phyloP scores from a whole-genome alignment of 192 early-diverging fungal species.

The Coemansia sp. region DNA sequence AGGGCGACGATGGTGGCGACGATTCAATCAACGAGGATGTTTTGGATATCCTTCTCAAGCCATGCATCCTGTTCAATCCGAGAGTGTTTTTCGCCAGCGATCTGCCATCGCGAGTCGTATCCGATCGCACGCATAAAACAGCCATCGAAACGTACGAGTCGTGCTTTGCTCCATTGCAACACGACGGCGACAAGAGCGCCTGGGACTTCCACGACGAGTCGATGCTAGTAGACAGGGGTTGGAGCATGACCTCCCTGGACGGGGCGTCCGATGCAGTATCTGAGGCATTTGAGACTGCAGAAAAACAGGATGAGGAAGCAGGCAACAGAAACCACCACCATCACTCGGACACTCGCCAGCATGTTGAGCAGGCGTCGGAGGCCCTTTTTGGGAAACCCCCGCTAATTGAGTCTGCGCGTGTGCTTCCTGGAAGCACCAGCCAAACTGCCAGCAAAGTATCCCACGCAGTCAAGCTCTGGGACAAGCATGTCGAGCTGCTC shows the following conservation, averaged over 20 bases:
- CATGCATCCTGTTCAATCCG: conserved; percentile 44
- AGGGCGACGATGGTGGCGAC: conserved; percentile 2
- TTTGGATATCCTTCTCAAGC: conserved; percentile 26
- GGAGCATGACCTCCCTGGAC: background rate
- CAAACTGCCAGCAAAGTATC: background rate
- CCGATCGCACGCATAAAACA: conserved; percentile 8
- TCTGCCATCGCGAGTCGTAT: conserved; percentile 24
- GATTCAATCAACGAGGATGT: conserved; percentile 1
- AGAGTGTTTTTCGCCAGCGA: conserved; percentile 44
- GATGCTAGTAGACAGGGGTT: background rate
- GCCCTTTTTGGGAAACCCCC: background rate
- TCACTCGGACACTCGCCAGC: background rate
- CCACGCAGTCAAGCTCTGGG: conserved; percentile 33
- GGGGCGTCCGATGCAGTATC: background rate
- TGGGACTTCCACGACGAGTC: background rate
- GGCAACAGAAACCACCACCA: no score
- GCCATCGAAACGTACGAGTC: conserved; percentile 16
- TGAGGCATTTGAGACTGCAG: background rate
- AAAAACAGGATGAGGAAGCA: background rate
- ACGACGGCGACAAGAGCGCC: background rate
- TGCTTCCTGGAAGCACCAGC: background rate
- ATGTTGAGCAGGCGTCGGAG: background rate
- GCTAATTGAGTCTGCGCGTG: background rate
- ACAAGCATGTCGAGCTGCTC: conserved; percentile 38
- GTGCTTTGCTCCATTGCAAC: conserved; percentile 1